Evolutionary conservation across 805 yeast species (phyloP), one percentile per base, ranked within the genome.

Genomic region (Saccharomycopsis fibuligera): DNA sequence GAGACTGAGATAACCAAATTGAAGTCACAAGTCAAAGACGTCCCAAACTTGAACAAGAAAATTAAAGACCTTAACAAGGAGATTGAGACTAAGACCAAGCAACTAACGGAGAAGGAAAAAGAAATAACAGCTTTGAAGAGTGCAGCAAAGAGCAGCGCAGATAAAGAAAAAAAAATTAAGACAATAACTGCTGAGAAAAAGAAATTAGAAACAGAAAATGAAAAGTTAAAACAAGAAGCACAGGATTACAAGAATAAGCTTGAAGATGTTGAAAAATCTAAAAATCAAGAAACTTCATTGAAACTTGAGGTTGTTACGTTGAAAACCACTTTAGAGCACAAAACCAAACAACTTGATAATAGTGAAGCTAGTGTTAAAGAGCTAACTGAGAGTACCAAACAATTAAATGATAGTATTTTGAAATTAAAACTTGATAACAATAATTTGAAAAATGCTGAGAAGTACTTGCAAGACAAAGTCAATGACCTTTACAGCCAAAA

Each of bases 261-360:
- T 21, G 41, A 36, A 12, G 24, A 27, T 10, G 41, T 35, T 5
- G 42, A 44, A 31, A 48, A 45, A 21, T 21, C 29, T n/a, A 58
- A 55, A 25, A 59, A 66, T 44, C 63, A 63, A 25, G 79, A 73
- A 29, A 65, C 74, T 5, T 66, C 76, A 4, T 58, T 71, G 44
- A 76, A 76, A 55, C 58, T 74, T 23, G 81, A 77, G 51, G 59
- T 76, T 24, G 72, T 75, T 0, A 68, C 77, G 3, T 58, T 72
- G 23, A 70, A 70, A 47, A 59, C 76, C 0, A 67, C 76, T 3
- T 55, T 76, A 3, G 58, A 65, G 1, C 73, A 72, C 48, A 76
- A 75, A 48, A 78, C 74, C 37, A 66, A 67, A 49, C 62, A 60
- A 33, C 58, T 74, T 21, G 57, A 54, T 9, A 76, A 72, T 39